Evolutionary conservation across 2,329 filamentous ascomycete genomes (phyloP).

Genomic region (Ophiosphaerella korrae): DNA sequence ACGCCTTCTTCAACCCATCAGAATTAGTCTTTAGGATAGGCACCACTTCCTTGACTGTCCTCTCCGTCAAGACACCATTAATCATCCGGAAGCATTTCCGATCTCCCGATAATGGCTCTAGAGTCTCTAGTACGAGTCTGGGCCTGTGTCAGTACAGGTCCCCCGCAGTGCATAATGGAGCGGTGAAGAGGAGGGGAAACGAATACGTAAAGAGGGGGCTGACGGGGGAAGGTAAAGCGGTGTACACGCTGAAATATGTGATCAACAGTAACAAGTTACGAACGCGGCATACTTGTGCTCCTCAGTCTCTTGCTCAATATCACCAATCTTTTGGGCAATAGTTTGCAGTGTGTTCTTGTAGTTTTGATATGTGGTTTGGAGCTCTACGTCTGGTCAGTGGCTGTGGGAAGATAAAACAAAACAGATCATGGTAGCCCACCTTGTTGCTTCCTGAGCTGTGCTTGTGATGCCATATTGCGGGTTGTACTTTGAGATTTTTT

Average conservation of each 20-base stretch:
- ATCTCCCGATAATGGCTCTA: conserved; percentile 79
- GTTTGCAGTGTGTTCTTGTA: conserved; percentile 82
- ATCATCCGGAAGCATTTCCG: conserved; percentile 99
- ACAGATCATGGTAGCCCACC: conserved; percentile 52
- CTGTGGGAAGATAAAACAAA: too few species aligned
- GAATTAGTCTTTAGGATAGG: conserved; percentile 92
- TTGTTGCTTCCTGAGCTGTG: conserved; percentile 74
- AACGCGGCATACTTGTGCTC: conserved; percentile 83
- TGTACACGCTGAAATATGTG: conserved; percentile 18
- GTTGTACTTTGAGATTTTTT: not conserved
- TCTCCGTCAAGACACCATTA: conserved; percentile 93
- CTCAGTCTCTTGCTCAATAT: conserved; percentile 95
- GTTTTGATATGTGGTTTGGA: conserved; percentile 79
- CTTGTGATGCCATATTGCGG: conserved; percentile 54
- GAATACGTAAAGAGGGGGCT: conserved; percentile 9
- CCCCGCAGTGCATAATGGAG: conserved; percentile 6
- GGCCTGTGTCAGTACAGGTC: conserved; percentile 19
- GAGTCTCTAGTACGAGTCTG: conserved; percentile 91
- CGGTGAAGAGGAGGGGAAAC: conserved; percentile 16
- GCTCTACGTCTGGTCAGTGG: conserved; percentile 59
- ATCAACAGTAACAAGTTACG: conserved; percentile 6
- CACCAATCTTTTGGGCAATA: conserved; percentile 93
- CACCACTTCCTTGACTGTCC: conserved; percentile 89
- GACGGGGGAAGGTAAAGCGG: conserved; percentile 18
- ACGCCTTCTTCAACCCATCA: conserved; percentile 89